A percentile compares a stretch with the other conserved stretches of the same genome.
Conservation (phyloP, 768 basidiomycete species). For the Russula griseocarnosa region DNA sequence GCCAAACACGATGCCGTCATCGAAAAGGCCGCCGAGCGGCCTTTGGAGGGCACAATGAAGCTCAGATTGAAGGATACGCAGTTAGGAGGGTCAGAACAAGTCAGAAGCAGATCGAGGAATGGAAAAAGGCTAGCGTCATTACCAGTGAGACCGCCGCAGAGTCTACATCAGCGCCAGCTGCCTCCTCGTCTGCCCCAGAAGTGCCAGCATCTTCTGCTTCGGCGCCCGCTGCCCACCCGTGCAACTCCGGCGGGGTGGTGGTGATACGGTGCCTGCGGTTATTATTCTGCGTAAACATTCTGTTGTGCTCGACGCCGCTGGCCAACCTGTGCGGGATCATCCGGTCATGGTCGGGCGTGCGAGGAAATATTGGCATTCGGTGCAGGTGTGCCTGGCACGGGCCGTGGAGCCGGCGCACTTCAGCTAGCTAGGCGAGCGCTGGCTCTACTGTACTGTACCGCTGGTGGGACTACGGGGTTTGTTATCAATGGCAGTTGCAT, state of each 20-base stretch:
- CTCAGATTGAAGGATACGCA: no score
- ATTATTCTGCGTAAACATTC: constrained; percentile 13
- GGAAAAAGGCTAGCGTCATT: no score
- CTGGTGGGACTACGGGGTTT: constrained; percentile 10
- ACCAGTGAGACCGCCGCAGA: no score
- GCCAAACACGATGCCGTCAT: no score
- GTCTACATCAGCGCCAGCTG: not conserved
- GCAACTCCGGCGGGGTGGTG: not conserved
- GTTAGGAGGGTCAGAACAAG: no score
- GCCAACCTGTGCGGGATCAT: constrained; percentile 15
- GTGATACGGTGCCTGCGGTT: not conserved
- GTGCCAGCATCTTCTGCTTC: no score
- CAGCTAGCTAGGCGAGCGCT: not conserved
- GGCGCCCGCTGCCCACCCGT: not conserved
- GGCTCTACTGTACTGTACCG: not conserved
- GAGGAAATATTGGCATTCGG: constrained; percentile 23
- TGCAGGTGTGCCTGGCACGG: constrained; percentile 17
- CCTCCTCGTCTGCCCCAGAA: no score
- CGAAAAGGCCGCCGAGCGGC: no score
- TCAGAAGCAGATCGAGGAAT: no score
- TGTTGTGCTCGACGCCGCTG: not conserved
- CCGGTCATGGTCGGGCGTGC: constrained; percentile 24
- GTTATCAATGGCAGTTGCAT: constrained; percentile 27
- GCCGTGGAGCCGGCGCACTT: constrained; percentile 15
- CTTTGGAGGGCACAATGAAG: no score